phyloP scores from a whole-genome alignment of 257 asterid genomes.

The Rhazya stricta region DNA sequence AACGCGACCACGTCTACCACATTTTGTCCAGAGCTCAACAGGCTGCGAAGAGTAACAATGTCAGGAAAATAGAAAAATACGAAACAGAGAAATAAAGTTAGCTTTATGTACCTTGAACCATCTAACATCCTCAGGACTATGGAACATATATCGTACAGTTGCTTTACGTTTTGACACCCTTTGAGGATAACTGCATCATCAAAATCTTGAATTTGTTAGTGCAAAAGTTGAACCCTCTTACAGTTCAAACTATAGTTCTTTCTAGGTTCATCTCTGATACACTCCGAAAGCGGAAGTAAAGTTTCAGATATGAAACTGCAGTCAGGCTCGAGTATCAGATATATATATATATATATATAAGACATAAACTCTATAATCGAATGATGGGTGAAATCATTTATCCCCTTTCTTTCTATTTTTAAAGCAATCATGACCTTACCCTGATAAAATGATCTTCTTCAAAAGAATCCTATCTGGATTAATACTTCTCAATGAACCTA shows the following conservation, averaged over 20 bases:
- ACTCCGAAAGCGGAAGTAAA: neutral
- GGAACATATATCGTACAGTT: constrained; percentile 91
- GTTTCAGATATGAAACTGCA: neutral
- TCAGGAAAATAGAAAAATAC: constrained; percentile 9
- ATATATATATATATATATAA: neutral
- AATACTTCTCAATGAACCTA: constrained; percentile 74
- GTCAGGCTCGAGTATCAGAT: neutral
- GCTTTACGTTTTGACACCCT: constrained; percentile 91
- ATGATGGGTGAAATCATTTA: neutral
- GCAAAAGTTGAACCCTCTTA: constrained; percentile 5
- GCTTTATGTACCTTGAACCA: constrained; percentile 82
- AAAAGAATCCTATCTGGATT: constrained; percentile 80
- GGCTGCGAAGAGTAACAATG: constrained; percentile 49
- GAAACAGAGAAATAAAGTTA: neutral
- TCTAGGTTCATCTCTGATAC: neutral
- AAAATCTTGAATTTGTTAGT: constrained; percentile 20
- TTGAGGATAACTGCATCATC: constrained; percentile 81
- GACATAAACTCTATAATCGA: neutral
- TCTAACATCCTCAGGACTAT: constrained; percentile 91
- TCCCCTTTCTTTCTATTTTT: neutral
- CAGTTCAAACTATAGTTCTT: neutral
- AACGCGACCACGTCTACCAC: constrained; percentile 92
- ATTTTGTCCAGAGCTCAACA: constrained; percentile 85
- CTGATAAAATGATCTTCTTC: constrained; percentile 85
- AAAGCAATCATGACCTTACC: constrained; percentile 44